A percentile compares a stretch with the other conserved stretches of the same genome.
Conservation (phyloP, 257 asterid species). For the Ligustrum vulgare region DNA sequence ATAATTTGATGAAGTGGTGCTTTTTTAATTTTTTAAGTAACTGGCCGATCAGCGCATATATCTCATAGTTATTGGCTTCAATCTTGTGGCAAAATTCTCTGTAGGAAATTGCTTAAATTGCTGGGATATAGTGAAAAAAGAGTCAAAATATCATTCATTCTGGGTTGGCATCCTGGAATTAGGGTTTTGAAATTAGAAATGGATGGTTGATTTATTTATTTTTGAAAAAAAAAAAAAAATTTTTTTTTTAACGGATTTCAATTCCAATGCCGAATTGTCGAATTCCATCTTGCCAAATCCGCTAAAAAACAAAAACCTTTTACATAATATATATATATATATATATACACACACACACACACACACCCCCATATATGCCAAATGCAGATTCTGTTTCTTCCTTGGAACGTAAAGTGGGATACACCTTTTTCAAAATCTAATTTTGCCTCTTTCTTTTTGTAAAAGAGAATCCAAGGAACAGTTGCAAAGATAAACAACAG, state of each 20-base stretch:
- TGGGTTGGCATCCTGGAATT: conserved; percentile 36
- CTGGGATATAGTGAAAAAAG: background rate
- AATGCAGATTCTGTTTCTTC: background rate
- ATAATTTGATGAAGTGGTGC: no score
- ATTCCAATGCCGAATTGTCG: conserved; percentile 14
- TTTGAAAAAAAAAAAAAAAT: background rate
- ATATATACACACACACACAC: no score
- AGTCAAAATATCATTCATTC: background rate
- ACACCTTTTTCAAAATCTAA: background rate
- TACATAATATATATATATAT: no score
- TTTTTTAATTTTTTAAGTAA: no score
- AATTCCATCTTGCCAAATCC: conserved; percentile 39
- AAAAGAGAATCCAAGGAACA: conserved; percentile 48
- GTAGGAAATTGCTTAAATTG: conserved; percentile 14
- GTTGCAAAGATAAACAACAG: conserved; percentile 35
- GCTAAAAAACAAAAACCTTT: background rate
- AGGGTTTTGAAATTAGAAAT: conserved; percentile 26
- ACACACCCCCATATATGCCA: no score
- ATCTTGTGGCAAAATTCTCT: conserved; percentile 15
- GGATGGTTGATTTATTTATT: background rate
- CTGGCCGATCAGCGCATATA: background rate
- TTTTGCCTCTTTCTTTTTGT: conserved; percentile 22
- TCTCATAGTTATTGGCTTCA: conserved; percentile 14
- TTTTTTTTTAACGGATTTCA: background rate
- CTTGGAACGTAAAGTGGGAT: background rate